Evolutionary conservation across 768 basidiomycete genomes (phyloP), one percentile per base, ranked within the genome.

Genomic region (Cyathus striatus): DNA sequence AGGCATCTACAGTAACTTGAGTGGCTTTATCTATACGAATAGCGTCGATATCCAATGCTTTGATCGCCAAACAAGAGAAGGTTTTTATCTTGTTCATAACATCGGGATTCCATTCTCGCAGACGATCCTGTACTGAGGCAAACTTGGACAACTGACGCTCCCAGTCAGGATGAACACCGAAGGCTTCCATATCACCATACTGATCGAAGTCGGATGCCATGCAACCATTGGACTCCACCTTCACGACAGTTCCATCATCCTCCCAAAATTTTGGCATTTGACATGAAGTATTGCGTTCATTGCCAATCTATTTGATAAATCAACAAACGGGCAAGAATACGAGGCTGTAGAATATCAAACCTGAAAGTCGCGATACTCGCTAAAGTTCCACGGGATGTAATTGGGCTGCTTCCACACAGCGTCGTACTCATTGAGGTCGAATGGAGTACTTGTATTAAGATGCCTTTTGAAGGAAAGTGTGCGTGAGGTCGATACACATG

Each of bases 11-110:
- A 4, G 90, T 89, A 43, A 96, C 77, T 58, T 96, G 93, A 0
- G 90, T 94, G 21, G 93, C 80, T 63, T 96, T 96, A 61, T 95
- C 93, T 64, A 96, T 83, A 64, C 93, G 93, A 59, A 96, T 95
- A 44, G 81, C 93, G 58, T 96, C 93, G 52, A 96, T 72, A 55
- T 95, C 93, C 38, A 95, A 78, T 0, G 92, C 86, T 32, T 79
- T 79, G 64, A 96, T 88, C 23, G 82, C 79, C 72, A 96, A 76
- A 69, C 93, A 95, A 1, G 87, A 75, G 58, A 94, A 93, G 23
- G 68, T 65, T 47, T 81, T 69, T 39, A 96, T 79, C 63, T 85
- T 89, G 6, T 71, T 74, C 76, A 87, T 82, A 40, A 93, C 90
- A 1, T 68, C 56, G 0, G 89, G 80, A 18, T 80, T 77, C 93